Evolutionary conservation across 75 land plant species (phyloP).

Genomic region (Cunninghamia lanceolata): DNA sequence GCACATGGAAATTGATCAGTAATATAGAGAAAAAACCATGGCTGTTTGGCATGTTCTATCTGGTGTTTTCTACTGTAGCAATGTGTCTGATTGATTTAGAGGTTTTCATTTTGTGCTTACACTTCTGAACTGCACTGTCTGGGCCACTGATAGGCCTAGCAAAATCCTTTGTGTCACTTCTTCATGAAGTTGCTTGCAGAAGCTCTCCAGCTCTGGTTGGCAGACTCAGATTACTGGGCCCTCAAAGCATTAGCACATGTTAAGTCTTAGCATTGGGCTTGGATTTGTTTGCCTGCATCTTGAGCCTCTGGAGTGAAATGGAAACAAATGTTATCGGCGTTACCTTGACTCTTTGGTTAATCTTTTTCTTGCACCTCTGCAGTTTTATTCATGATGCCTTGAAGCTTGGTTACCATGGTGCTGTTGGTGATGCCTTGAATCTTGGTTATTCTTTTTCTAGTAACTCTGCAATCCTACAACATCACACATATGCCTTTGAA

Average conservation of each 20-base stretch:
- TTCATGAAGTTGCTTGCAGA: slow-evolving; percentile 39
- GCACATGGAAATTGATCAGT: slow-evolving; percentile 15
- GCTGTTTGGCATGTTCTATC: neutral
- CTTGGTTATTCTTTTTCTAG: neutral
- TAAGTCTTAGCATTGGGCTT: neutral
- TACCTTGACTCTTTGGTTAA: neutral
- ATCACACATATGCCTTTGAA: no score
- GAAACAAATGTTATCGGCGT: neutral
- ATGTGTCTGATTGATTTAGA: slow-evolving; percentile 12
- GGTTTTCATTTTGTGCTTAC: slow-evolving; percentile 31
- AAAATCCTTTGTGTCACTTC: slow-evolving; percentile 32
- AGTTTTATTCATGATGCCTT: no score
- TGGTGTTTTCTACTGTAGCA: slow-evolving; percentile 1
- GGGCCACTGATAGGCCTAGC: slow-evolving; percentile 25
- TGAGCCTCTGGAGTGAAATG: neutral
- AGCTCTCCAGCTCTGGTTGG: neutral
- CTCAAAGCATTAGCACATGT: neutral
- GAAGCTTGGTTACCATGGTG: no score
- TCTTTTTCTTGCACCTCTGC: neutral
- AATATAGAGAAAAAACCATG: slow-evolving; percentile 29
- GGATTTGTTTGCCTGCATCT: neutral
- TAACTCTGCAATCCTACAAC: no score
- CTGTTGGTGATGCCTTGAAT: neutral
- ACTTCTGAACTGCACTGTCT: slow-evolving; percentile 20
- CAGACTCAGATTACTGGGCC: neutral